These are phyloP conservation scores for Erodium maritimum DNA, from an alignment of 345 rosid species.

Conservation along the genomic window DNA sequence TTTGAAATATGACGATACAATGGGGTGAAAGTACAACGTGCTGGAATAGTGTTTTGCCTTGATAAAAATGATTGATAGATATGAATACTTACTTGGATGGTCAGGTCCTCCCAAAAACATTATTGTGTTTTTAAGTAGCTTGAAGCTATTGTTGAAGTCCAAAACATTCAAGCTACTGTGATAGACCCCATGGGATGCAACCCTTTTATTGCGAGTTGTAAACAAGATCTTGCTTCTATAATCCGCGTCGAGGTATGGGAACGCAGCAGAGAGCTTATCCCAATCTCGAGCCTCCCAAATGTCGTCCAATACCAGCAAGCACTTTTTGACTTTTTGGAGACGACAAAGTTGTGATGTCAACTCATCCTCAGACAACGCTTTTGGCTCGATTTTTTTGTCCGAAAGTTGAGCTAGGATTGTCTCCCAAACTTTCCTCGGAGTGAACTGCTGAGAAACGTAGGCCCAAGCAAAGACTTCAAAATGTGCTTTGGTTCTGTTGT, in stretches of 20 bases:
- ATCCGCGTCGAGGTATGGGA: background rate
- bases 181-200: background rate
- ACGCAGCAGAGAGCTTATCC: background rate
- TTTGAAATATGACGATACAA: no score
- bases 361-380: background rate
- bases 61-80: no score
- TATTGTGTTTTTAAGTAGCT: background rate
- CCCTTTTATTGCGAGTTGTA: background rate
- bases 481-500: background rate
- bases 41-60: no score
- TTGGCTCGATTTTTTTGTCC: background rate
- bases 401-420: background rate
- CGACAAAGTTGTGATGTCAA: background rate
- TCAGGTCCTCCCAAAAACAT: background rate
- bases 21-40: no score
- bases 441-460: background rate
- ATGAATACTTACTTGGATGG: background rate
- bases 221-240: background rate
- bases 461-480: background rate
- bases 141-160: background rate
- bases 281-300: background rate
- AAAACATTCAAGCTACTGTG: background rate
- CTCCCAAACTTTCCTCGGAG: background rate
- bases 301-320: background rate
- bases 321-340: background rate